A percentile compares a stretch with the other conserved stretches of the same genome.
Evolutionary conservation across 139 green algal species (phyloP).

Genomic region (Picocystis salinarum): DNA sequence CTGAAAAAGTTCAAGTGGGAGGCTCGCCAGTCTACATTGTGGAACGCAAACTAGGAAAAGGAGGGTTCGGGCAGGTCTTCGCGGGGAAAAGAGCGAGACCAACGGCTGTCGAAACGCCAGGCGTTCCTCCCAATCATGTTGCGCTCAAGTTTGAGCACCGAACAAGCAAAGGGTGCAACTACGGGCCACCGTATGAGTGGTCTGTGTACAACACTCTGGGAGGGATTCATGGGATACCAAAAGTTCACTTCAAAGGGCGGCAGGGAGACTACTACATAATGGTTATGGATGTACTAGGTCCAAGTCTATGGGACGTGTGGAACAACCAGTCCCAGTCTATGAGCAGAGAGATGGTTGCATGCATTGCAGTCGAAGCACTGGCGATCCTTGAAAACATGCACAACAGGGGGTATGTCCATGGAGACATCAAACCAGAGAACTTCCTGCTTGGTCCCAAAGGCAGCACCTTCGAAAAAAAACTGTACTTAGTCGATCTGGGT

Average conservation of each 20-base stretch:
- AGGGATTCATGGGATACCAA: slow-evolving; percentile 45
- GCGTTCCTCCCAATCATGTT: slow-evolving; percentile 28
- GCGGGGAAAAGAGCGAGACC: slow-evolving; percentile 40
- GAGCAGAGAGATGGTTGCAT: slow-evolving; percentile 96
- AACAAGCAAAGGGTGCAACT: slow-evolving; percentile 93
- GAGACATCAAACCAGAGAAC: slow-evolving; percentile 98
- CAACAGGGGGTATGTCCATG: slow-evolving; percentile 72
- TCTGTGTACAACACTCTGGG: slow-evolving; percentile 62
- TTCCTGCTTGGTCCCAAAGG: slow-evolving; percentile 79
- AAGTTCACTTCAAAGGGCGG: slow-evolving; percentile 90
- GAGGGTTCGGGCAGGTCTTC: slow-evolving; percentile 86
- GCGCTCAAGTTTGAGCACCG: slow-evolving; percentile 96
- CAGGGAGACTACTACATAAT: slow-evolving; percentile 98
- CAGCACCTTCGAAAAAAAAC: slow-evolving; percentile 70
- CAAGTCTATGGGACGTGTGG: slow-evolving; percentile 94
- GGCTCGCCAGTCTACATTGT: slow-evolving; percentile 69
- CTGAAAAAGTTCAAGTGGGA: slow-evolving; percentile 38
- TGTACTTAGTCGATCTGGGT: slow-evolving; percentile 93
- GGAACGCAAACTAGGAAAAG: slow-evolving; percentile 79
- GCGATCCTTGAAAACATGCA: slow-evolving; percentile 87
- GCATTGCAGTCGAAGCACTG: slow-evolving; percentile 91
- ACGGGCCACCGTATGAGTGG: slow-evolving; percentile 96
- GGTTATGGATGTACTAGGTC: slow-evolving; percentile 97
- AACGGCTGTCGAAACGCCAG: slow-evolving; percentile 52
- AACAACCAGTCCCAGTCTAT: slow-evolving; percentile 83